Evolutionary conservation across 2,329 filamentous ascomycete species (phyloP).

Genomic region (Didymella exigua): DNA sequence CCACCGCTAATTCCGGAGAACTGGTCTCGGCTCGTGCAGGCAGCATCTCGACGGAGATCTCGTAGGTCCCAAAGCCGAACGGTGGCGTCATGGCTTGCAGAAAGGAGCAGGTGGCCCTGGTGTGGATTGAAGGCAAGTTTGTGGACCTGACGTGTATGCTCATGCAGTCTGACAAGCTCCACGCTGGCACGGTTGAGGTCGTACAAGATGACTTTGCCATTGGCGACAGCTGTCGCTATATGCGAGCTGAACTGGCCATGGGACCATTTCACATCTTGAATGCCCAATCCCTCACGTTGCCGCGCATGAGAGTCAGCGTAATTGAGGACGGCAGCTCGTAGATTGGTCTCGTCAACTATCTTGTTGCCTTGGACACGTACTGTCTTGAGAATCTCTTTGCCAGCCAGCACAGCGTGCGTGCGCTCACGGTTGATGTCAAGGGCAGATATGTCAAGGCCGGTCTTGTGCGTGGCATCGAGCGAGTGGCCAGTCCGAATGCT

Average conservation of each 20-base stretch:
- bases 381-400: slow-evolving; percentile 70
- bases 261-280: slow-evolving; percentile 72
- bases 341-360: slow-evolving; percentile 67
- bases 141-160: slow-evolving; percentile 70
- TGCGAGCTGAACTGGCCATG: slow-evolving; percentile 64
- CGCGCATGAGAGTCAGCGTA: slow-evolving; percentile 58
- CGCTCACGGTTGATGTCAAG: slow-evolving; percentile 67
- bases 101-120: slow-evolving; percentile 64
- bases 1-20: slow-evolving; percentile 65
- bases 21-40: slow-evolving; percentile 60
- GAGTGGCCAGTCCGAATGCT: slow-evolving; percentile 55
- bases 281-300: slow-evolving; percentile 64
- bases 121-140: slow-evolving; percentile 69
- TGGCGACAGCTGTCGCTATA: slow-evolving; percentile 68
- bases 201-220: slow-evolving; percentile 69
- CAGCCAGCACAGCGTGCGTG: slow-evolving; percentile 68
- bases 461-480: slow-evolving; percentile 65
- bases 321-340: slow-evolving; percentile 65
- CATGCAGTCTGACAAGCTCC: slow-evolving; percentile 66
- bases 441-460: slow-evolving; percentile 67
- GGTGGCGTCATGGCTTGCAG: slow-evolving; percentile 68
- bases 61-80: slow-evolving; percentile 70
- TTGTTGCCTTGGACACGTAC: slow-evolving; percentile 62
- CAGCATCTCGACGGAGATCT: slow-evolving; percentile 57
- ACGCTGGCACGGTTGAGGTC: slow-evolving; percentile 66